These are phyloP conservation scores for Cenchrus americanus DNA, from an alignment of 176 grass and related monocot genomes.

Conservation along the genomic window DNA sequence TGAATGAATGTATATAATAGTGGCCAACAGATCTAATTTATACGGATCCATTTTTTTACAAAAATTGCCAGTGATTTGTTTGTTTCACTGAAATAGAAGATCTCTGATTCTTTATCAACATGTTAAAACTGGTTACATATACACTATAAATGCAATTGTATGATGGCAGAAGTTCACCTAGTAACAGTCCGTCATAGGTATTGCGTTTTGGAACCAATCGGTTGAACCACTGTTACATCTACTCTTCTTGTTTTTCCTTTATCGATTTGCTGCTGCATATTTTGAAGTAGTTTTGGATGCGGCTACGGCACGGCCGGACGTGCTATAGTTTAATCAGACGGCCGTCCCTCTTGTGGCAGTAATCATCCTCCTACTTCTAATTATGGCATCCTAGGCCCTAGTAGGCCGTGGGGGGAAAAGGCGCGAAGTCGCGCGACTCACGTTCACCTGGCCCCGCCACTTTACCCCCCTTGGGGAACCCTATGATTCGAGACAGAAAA, in stretches of 20 bases:
- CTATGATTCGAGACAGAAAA: too few species aligned
- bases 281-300: neutral
- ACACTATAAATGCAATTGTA: neutral
- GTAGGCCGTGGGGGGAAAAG: too few species aligned
- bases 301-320: too few species aligned
- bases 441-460: too few species aligned
- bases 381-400: too few species aligned
- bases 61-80: slow-evolving; percentile 25
- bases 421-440: too few species aligned
- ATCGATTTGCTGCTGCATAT: neutral
- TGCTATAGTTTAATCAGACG: too few species aligned
- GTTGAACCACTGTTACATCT: neutral
- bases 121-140: neutral
- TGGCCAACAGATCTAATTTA: slow-evolving; percentile 22
- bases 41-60: neutral
- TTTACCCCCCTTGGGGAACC: too few species aligned
- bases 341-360: too few species aligned
- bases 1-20: slow-evolving; percentile 49
- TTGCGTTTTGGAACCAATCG: neutral
- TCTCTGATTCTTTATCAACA: slow-evolving; percentile 1
- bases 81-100: neutral
- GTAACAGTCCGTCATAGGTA: neutral
- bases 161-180: neutral
- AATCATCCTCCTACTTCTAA: too few species aligned
- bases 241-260: neutral